Percentiles rank a stretch among this genome's conserved stretches.
phyloP scores from a whole-genome alignment of 768 basidiomycete genomes.

The Clitopilus hobsonii region DNA sequence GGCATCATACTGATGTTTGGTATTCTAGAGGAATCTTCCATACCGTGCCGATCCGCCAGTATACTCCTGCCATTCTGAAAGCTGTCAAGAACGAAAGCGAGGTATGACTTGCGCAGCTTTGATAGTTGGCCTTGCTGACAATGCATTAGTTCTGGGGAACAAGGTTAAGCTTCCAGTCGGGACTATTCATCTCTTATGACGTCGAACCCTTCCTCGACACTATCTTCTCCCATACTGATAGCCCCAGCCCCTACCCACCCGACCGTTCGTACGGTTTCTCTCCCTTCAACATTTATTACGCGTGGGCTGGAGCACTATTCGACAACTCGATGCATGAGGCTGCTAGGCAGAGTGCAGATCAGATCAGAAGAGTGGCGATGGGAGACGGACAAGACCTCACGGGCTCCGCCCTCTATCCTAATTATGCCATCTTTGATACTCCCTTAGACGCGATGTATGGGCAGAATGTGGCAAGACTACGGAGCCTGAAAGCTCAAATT shows the following conservation, averaged over 20 bases:
- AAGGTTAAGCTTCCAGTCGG: constrained; percentile 22
- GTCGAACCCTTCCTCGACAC: constrained; percentile 47
- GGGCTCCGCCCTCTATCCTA: constrained; percentile 43
- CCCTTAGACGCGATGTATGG: constrained; percentile 49
- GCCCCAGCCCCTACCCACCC: constrained; percentile 47
- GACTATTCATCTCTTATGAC: constrained; percentile 39
- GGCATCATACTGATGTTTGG: constrained; percentile 56
- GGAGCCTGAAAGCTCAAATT: constrained; percentile 33
- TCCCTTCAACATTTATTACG: constrained; percentile 43
- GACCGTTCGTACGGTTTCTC: constrained; percentile 29
- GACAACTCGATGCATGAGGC: constrained; percentile 35
- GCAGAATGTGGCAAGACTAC: constrained; percentile 35
- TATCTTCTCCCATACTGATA: constrained; percentile 35
- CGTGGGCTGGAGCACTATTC: constrained; percentile 31
- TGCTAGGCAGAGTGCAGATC: constrained; percentile 28
- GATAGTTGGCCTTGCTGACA: constrained; percentile 10
- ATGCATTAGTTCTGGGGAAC: constrained; percentile 39
- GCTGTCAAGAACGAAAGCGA: constrained; percentile 39
- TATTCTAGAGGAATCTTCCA: constrained; percentile 38
- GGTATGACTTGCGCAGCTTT: constrained; percentile 21
- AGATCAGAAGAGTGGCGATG: constrained; percentile 32
- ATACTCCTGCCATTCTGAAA: constrained; percentile 30
- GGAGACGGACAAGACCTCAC: constrained; percentile 34
- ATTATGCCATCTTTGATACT: constrained; percentile 55
- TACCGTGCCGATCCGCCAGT: constrained; percentile 34